Evolutionary conservation across 129 eudicot species (phyloP).

Genomic region (sunflower (Helianthus annuus)): DNA sequence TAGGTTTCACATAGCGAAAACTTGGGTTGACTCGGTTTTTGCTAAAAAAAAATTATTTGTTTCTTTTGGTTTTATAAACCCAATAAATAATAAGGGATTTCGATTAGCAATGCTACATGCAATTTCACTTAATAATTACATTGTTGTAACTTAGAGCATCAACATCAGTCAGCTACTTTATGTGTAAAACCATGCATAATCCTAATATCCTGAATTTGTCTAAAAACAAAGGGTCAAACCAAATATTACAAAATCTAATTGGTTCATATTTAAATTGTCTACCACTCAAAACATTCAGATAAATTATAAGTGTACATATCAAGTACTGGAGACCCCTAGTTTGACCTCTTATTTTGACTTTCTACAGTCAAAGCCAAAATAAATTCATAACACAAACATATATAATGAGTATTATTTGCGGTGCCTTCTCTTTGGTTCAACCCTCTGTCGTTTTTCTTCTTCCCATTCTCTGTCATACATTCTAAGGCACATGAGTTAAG

Average conservation of each 20-base stretch:
- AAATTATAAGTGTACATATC: conserved; percentile 4
- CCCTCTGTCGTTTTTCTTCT: conserved; percentile 88
- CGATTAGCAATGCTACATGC: too few species aligned
- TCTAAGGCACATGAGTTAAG: conserved; percentile 53
- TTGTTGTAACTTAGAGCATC: too few species aligned
- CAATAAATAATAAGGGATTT: too few species aligned
- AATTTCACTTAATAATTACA: too few species aligned
- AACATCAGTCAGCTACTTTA: too few species aligned
- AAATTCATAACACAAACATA: conserved; percentile 16
- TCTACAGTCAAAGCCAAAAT: conserved; percentile 20
- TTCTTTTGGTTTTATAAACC: too few species aligned
- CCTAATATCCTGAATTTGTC: background rate
- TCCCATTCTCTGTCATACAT: conserved; percentile 97
- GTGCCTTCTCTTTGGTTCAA: conserved; percentile 87
- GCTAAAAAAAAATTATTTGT: too few species aligned
- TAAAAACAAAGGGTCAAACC: background rate
- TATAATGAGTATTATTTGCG: conserved; percentile 46
- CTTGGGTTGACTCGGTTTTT: too few species aligned
- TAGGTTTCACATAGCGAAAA: too few species aligned
- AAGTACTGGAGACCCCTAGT: conserved; percentile 7
- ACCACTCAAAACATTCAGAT: conserved; percentile 1
- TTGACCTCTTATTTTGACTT: conserved; percentile 19
- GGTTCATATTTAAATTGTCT: background rate
- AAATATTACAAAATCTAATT: conserved; percentile 4
- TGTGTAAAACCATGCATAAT: background rate